Percentiles rank a stretch among this genome's conserved stretches.
Conservation (phyloP, 2,329 filamentous ascomycete genomes). For the Corynespora cassiicola region DNA sequence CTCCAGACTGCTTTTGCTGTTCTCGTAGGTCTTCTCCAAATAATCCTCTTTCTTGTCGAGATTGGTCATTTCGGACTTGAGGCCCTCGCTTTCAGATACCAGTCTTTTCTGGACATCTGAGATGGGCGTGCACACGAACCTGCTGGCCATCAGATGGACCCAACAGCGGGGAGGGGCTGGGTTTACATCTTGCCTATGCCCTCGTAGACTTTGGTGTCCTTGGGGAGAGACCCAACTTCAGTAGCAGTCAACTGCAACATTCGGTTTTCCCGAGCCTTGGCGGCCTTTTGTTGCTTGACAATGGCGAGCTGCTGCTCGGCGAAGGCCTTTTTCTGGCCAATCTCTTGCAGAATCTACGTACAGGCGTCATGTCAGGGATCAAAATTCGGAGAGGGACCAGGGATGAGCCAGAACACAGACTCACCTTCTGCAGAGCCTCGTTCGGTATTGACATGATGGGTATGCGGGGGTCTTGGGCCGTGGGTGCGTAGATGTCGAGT, state of each 20-base stretch:
- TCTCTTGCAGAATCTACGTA: slow-evolving; percentile 85
- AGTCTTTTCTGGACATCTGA: slow-evolving; percentile 77
- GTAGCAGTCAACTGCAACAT: slow-evolving; percentile 85
- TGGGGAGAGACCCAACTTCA: slow-evolving; percentile 79
- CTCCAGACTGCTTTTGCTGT: slow-evolving; percentile 89
- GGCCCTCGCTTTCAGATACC: slow-evolving; percentile 72
- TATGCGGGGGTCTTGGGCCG: slow-evolving; percentile 13
- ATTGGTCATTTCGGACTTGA: slow-evolving; percentile 79
- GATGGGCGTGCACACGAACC: slow-evolving; percentile 85
- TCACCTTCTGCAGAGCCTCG: slow-evolving; percentile 90
- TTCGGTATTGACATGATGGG: slow-evolving; percentile 87
- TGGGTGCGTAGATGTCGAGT: slow-evolving; percentile 12
- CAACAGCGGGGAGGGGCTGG: not conserved
- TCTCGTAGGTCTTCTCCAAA: slow-evolving; percentile 93
- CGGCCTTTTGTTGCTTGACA: slow-evolving; percentile 81
- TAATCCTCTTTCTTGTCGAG: slow-evolving; percentile 91
- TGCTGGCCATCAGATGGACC: slow-evolving; percentile 47
- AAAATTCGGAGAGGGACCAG: slow-evolving; percentile 3
- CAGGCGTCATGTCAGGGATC: too few relatives aligned
- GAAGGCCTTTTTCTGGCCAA: slow-evolving; percentile 85
- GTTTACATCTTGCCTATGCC: slow-evolving; percentile 93
- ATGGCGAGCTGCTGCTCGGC: slow-evolving; percentile 92
- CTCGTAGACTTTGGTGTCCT: slow-evolving; percentile 84
- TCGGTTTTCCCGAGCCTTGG: slow-evolving; percentile 87
- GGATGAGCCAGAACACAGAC: slow-evolving; percentile 12